Percentiles rank a stretch among this genome's conserved stretches.
phyloP scores from a whole-genome alignment of 176 grass and related monocot genomes.

The Aegilops umbellulata region DNA sequence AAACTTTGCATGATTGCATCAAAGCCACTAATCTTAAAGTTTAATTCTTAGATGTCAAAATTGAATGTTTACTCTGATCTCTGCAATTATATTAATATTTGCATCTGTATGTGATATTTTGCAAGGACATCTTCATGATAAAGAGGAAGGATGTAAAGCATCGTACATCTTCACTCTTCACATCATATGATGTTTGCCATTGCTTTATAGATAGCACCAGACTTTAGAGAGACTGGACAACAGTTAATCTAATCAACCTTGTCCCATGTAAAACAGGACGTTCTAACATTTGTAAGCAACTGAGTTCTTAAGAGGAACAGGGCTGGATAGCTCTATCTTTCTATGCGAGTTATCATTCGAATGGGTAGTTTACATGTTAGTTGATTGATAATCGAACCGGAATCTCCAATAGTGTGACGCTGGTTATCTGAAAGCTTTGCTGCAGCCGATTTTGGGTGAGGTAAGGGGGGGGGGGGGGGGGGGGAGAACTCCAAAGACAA shows the following conservation, averaged over 20 bases:
- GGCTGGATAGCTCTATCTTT: constrained; percentile 1
- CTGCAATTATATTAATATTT: neutral
- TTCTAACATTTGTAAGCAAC: neutral
- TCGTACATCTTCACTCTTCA: neutral
- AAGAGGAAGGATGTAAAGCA: constrained; percentile 3
- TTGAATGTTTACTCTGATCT: constrained; percentile 27
- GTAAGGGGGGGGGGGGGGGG: neutral
- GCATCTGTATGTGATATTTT: neutral
- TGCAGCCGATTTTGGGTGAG: neutral
- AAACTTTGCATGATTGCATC: constrained; percentile 19
- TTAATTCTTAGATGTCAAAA: constrained; percentile 5
- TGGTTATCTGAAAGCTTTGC: neutral
- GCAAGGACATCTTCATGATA: constrained; percentile 17
- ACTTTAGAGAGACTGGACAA: neutral
- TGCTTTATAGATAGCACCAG: constrained; percentile 11
- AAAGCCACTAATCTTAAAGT: neutral
- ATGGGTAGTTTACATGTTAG: no score
- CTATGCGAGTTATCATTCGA: no score
- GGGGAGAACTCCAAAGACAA: neutral
- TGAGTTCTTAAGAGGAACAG: neutral
- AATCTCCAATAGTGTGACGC: neutral
- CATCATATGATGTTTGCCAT: neutral
- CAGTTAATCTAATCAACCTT: constrained; percentile 12
- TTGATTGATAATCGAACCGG: constrained; percentile 21
- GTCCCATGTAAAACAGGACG: constrained; percentile 21